A percentile compares a stretch with the other conserved stretches of the same genome.
Evolutionary conservation across 768 basidiomycete species (phyloP).

Genomic region (Holtermannia corniformis): DNA sequence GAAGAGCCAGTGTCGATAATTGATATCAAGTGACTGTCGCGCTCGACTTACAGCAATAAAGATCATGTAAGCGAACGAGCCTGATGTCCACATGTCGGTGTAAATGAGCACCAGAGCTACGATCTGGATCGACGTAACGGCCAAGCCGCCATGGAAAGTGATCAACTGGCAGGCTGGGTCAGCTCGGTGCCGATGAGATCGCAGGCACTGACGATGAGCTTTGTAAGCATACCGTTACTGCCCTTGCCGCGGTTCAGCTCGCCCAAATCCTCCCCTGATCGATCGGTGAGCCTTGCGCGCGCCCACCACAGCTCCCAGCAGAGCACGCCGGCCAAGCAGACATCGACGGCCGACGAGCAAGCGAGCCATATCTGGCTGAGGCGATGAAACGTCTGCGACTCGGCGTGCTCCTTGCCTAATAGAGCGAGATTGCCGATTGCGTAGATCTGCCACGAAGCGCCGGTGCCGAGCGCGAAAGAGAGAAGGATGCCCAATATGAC

Average conservation of each 20-base stretch:
- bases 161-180: slow-evolving; percentile 12
- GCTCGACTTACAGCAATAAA: neutral
- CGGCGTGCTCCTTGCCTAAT: neutral
- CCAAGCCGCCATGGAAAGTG: slow-evolving; percentile 23
- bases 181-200: too few species aligned
- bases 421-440: slow-evolving; percentile 2
- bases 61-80: neutral
- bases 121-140: slow-evolving; percentile 20
- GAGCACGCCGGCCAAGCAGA: slow-evolving; percentile 10
- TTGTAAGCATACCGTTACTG: neutral
- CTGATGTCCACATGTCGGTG: neutral
- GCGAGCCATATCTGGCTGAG: slow-evolving; percentile 10
- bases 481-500: slow-evolving; percentile 7
- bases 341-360: slow-evolving; percentile 14
- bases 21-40: too few species aligned
- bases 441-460: slow-evolving; percentile 3
- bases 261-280: neutral
- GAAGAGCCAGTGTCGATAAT: too few species aligned
- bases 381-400: neutral
- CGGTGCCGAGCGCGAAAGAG: neutral
- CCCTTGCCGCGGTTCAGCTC: neutral
- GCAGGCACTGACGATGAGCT: slow-evolving; percentile 18
- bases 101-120: slow-evolving; percentile 6
- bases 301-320: slow-evolving; percentile 27
- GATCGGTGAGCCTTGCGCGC: slow-evolving; percentile 4